Evolutionary conservation across 1,139 yeast genomes (phyloP), one percentile per base, ranked within the genome.

Genomic region (Nematodospora anomalae): DNA sequence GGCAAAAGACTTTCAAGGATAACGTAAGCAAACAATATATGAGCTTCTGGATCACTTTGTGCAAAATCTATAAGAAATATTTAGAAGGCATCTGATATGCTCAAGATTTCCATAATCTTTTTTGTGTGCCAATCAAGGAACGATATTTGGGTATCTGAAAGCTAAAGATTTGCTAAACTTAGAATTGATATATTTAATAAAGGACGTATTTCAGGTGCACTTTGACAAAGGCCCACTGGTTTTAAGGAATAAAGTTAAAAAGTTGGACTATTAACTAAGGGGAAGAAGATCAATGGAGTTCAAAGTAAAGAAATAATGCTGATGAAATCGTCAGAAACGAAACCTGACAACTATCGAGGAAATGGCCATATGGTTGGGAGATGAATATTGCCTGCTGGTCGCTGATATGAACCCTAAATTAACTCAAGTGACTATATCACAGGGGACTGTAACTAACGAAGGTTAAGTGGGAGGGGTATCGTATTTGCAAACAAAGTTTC

Each of bases 101-200:
- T 6, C 53, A 56, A n/a, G 78, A 78, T 30, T 80, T 67, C 55
- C 64, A 63, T 30, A 64, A n/a, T 77, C 21, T 68, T 79, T 54
- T 80, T 65, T 50, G 83, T 80, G 83, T 36, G 87, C 79, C 36
- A 86, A 86, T 24, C 87, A 80, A 49, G 86, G 75, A 16, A 63
- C 82, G n/a, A 51, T 72, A 32, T 74, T 67, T 47, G 86, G 80
- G 52, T 79, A 68, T 53, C 80, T 81, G 34, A 60, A 55, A 3
- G 82, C 82, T 13, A 56, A 53, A 4, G 65, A 51, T n/a, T 59
- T 79, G 36, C 78, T 72, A 41, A 46, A 54, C 20, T 45, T 76
- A 30, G 79, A 78, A 58, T 62, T 28, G 57, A 60, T 9, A 70
- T 79, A 35, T 76, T 72, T 53, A 61, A 60, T 29, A 59, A 68